These are phyloP conservation scores for Collybia mongolica DNA, from an alignment of 768 basidiomycete genomes.

Conservation along the genomic window DNA sequence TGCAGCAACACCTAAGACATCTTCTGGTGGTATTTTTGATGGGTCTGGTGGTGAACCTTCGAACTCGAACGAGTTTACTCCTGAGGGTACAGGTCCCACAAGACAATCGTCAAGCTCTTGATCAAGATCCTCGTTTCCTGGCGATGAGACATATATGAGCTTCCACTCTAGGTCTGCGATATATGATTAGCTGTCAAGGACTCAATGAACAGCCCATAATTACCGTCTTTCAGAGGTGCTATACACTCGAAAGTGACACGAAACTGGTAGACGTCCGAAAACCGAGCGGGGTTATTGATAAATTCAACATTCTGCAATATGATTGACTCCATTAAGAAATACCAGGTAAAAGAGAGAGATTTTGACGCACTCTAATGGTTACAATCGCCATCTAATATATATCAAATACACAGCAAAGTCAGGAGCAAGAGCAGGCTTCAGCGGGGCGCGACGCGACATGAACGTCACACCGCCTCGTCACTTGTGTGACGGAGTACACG, in stretches of 20 bases:
- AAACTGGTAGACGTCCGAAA: constrained; percentile 89
- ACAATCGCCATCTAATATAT: constrained; percentile 60
- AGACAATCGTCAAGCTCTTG: constrained; percentile 98
- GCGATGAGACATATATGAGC: constrained; percentile 94
- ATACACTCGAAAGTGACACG: constrained; percentile 98
- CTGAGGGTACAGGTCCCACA: constrained; percentile 96
- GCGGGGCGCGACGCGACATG: constrained; percentile 19
- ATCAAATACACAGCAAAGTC: too few relatives aligned
- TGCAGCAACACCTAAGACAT: constrained; percentile 94
- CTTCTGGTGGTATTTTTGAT: constrained; percentile 79
- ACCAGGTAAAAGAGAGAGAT: background rate
- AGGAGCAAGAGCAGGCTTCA: constrained; percentile 1
- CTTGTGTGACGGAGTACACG: background rate
- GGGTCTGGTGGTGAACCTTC: constrained; percentile 85
- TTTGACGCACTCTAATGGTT: constrained; percentile 55
- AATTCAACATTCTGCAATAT: constrained; percentile 74
- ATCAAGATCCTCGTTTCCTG: constrained; percentile 87
- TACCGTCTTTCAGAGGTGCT: constrained; percentile 85
- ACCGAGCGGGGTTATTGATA: constrained; percentile 90
- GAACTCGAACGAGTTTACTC: constrained; percentile 97
- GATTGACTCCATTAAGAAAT: background rate
- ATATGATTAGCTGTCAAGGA: background rate
- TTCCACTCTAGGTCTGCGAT: constrained; percentile 92
- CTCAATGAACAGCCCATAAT: constrained; percentile 10
- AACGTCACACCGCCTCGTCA: constrained; percentile 4